Evolutionary conservation across 2,329 filamentous ascomycete genomes (phyloP).

Genomic region (Elsinoe perseae): DNA sequence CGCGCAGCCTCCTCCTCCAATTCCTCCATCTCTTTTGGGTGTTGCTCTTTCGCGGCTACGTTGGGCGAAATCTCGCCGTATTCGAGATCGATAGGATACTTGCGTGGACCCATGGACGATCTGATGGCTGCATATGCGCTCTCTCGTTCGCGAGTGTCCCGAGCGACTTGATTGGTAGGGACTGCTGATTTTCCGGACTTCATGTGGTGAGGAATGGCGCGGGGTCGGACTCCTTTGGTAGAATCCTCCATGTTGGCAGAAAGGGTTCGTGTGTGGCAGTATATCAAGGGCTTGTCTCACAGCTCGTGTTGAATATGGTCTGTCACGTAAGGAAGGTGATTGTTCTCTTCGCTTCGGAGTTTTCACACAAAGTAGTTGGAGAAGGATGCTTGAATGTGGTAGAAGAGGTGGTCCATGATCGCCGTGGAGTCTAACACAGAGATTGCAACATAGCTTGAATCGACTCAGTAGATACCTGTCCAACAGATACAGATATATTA

Average conservation of each 20-base stretch:
- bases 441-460: background rate
- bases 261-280: background rate
- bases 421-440: background rate
- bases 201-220: slow-evolving; percentile 51
- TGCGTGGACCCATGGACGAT: slow-evolving; percentile 46
- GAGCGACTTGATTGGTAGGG: slow-evolving; percentile 38
- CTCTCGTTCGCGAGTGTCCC: slow-evolving; percentile 47
- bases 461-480: background rate
- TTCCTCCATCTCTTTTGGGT: slow-evolving; percentile 20
- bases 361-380: slow-evolving; percentile 30
- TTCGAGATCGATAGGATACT: slow-evolving; percentile 40
- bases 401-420: slow-evolving; percentile 31
- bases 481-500: background rate
- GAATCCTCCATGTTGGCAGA: slow-evolving; percentile 35
- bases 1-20: slow-evolving; percentile 45
- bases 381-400: slow-evolving; percentile 28
- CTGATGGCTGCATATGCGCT: slow-evolving; percentile 52
- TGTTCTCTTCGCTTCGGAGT: background rate
- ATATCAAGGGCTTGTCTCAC: background rate
- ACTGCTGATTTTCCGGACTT: slow-evolving; percentile 49
- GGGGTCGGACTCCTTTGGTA: slow-evolving; percentile 24
- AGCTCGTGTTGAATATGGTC: background rate
- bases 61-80: slow-evolving; percentile 17
- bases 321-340: background rate
- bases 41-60: slow-evolving; percentile 17